A percentile compares a stretch with the other conserved stretches of the same genome.
These are phyloP conservation scores for Keithomyces neogunnii DNA, from an alignment of 2,329 filamentous ascomycete species.

Conservation along the genomic window DNA sequence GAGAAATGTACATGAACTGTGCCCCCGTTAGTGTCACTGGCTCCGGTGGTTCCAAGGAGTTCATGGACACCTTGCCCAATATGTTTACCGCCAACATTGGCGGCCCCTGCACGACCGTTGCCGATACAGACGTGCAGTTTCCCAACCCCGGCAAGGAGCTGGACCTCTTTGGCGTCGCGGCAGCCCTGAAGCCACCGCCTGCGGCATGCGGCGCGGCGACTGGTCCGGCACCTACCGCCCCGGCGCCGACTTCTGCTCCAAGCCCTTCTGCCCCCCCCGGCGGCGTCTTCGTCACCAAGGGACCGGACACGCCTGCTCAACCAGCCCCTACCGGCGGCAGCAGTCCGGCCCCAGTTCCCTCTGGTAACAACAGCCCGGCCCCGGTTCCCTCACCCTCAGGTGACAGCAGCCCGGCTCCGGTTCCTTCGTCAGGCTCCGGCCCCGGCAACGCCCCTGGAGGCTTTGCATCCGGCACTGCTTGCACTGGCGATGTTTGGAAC, in stretches of 20 bases:
- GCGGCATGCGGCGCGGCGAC: background rate
- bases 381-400: background rate
- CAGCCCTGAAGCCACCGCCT: constrained; percentile 14
- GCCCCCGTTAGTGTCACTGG: constrained; percentile 62
- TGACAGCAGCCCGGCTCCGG: background rate
- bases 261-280: constrained; percentile 17
- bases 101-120: constrained; percentile 42
- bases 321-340: constrained; percentile 9
- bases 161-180: constrained; percentile 36
- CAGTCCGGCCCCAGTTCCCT: constrained; percentile 8
- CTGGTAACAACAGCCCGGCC: background rate
- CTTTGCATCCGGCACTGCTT: constrained; percentile 34
- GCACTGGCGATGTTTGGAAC: constrained; percentile 43
- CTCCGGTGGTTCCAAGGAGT: constrained; percentile 35
- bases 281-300: constrained; percentile 31
- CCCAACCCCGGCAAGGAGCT: constrained; percentile 52
- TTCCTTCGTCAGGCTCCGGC: background rate
- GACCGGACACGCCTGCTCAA: constrained; percentile 13
- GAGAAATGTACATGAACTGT: constrained; percentile 98
- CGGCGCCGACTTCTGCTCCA: background rate
- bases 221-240: background rate
- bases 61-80: constrained; percentile 56
- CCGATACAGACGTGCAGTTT: constrained; percentile 47
- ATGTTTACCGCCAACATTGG: constrained; percentile 62
- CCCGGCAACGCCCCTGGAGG: constrained; percentile 13